Evolutionary conservation across 2,329 filamentous ascomycete species (phyloP).

Genomic region (Grosmannia huntii): DNA sequence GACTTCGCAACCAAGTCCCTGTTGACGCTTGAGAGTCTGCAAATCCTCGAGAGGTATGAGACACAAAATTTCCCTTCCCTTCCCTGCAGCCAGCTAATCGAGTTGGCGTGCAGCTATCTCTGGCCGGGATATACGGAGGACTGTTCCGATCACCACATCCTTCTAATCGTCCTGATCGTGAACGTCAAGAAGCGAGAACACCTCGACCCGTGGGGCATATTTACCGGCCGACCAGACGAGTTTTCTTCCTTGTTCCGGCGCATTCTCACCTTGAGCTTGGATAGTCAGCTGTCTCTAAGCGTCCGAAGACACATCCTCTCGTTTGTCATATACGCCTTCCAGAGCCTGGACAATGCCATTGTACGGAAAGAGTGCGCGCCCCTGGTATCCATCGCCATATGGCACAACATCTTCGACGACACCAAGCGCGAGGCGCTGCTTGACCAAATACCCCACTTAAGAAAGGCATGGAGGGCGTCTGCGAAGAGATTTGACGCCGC

Average conservation of each 20-base stretch:
- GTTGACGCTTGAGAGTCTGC: slow-evolving; percentile 75
- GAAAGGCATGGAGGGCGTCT: slow-evolving; percentile 83
- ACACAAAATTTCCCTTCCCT: background rate
- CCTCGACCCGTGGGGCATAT: slow-evolving; percentile 76
- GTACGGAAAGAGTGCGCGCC: slow-evolving; percentile 95
- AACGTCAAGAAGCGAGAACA: slow-evolving; percentile 83
- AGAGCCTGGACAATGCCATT: slow-evolving; percentile 77
- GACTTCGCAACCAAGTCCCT: slow-evolving; percentile 67
- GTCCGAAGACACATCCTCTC: slow-evolving; percentile 74
- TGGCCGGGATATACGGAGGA: slow-evolving; percentile 90
- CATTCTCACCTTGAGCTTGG: slow-evolving; percentile 74
- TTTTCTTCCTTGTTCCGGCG: slow-evolving; percentile 87
- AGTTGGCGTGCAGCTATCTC: slow-evolving; percentile 50
- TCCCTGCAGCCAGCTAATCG: background rate
- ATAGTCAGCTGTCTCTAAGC: slow-evolving; percentile 49
- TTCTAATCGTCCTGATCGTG: slow-evolving; percentile 73
- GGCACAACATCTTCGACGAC: slow-evolving; percentile 83
- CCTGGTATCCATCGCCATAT: slow-evolving; percentile 85
- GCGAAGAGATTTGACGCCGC: slow-evolving; percentile 77
- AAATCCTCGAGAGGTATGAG: slow-evolving; percentile 67
- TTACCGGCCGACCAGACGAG: slow-evolving; percentile 62
- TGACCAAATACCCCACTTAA: slow-evolving; percentile 58
- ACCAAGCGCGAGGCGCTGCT: slow-evolving; percentile 59
- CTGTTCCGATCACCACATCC: slow-evolving; percentile 80
- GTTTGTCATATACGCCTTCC: slow-evolving; percentile 85